A percentile compares a stretch with the other conserved stretches of the same genome.
Conservation (phyloP, 73 alveolate genomes). For the Tetrahymena elliotti region DNA sequence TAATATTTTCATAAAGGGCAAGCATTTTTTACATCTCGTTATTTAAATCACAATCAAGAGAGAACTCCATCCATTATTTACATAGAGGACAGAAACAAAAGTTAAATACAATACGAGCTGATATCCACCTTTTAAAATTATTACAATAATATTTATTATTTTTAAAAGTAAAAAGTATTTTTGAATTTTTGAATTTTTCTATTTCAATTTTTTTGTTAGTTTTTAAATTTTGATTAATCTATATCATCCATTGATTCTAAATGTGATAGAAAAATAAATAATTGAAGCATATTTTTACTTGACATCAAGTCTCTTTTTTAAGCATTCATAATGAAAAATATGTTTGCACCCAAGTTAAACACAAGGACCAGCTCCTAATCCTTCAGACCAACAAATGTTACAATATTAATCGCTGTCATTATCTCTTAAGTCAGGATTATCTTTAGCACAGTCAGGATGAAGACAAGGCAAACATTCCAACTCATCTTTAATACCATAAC, state of each 20-base stretch:
- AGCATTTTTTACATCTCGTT: conserved; percentile 23
- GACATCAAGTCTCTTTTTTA: conserved; percentile 24
- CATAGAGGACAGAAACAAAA: conserved; percentile 52
- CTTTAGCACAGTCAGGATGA: not conserved
- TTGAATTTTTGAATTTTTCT: not conserved
- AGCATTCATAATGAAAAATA: not conserved
- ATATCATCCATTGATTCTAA: no score
- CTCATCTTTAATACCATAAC: conserved; percentile 25
- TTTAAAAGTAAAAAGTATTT: not conserved
- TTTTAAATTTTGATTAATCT: not conserved
- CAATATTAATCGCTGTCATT: conserved; percentile 31
- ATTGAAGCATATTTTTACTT: conserved; percentile 5
- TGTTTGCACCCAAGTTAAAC: conserved; percentile 33
- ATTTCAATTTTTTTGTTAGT: not conserved
- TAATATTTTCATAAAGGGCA: conserved; percentile 47
- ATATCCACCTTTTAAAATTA: conserved; percentile 60
- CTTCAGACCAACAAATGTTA: conserved; percentile 38
- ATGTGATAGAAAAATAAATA: not conserved
- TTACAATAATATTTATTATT: no score
- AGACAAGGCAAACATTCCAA: conserved; percentile 12
- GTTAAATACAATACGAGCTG: conserved; percentile 52
- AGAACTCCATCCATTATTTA: conserved; percentile 47
- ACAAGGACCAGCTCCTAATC: conserved; percentile 42
- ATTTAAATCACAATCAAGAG: not conserved
- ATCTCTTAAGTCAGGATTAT: conserved; percentile 3